Evolutionary conservation across 1,139 yeast genomes (phyloP).

Genomic region (Blastobotrys persicus): DNA sequence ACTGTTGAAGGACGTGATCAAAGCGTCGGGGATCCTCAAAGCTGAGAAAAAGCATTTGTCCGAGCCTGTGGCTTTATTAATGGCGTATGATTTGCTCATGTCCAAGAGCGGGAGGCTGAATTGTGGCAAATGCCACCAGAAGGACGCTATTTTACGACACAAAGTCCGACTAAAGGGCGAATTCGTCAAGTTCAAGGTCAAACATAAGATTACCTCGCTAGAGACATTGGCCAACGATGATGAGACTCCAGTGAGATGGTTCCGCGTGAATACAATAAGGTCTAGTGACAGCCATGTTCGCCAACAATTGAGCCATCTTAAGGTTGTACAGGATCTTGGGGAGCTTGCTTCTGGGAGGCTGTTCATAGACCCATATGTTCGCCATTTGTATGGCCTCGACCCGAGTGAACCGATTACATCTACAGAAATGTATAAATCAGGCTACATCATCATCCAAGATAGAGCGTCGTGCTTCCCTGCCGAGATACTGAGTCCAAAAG

Average conservation of each 20-base stretch:
- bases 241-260: constrained; percentile 81
- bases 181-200: constrained; percentile 69
- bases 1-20: constrained; percentile 58
- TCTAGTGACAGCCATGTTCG: constrained; percentile 43
- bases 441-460: constrained; percentile 86
- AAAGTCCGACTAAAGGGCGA: constrained; percentile 83
- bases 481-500: constrained; percentile 61
- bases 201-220: constrained; percentile 54
- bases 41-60: constrained; percentile 47
- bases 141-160: constrained; percentile 73
- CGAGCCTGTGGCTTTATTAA: constrained; percentile 52
- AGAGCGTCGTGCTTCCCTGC: constrained; percentile 98
- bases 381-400: constrained; percentile 76
- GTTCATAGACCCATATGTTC: constrained; percentile 68
- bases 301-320: constrained; percentile 46
- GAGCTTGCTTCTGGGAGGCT: constrained; percentile 47
- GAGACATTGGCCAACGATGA: constrained; percentile 47
- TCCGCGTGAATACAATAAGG: constrained; percentile 67
- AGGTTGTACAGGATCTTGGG: constrained; percentile 48
- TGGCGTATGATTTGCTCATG: constrained; percentile 79
- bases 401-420: constrained; percentile 65
- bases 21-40: constrained; percentile 57
- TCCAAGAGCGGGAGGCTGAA: constrained; percentile 79
- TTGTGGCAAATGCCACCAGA: constrained; percentile 83
- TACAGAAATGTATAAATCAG: constrained; percentile 64